A percentile compares a stretch with the other conserved stretches of the same genome.
Evolutionary conservation across 2,329 filamentous ascomycete species (phyloP).

Genomic region (Cyphellophora europaea): DNA sequence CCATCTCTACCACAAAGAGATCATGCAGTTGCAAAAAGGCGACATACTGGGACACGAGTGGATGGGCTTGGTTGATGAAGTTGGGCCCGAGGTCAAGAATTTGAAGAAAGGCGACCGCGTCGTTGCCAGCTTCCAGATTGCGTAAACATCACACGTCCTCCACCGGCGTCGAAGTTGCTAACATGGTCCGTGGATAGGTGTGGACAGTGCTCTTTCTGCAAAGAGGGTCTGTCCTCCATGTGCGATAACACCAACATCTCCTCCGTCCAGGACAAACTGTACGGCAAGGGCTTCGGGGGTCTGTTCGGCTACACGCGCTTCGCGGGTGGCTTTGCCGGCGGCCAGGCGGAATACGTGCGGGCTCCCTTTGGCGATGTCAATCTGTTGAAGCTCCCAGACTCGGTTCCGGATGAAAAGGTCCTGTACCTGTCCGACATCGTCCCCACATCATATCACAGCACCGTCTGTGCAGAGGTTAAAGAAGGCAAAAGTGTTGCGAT

Average conservation of each 20-base stretch:
- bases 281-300: slow-evolving; percentile 64
- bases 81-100: slow-evolving; percentile 6
- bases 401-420: slow-evolving; percentile 73
- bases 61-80: slow-evolving; percentile 8
- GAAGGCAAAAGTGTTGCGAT: slow-evolving; percentile 11
- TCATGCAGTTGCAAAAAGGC: slow-evolving; percentile 51
- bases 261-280: slow-evolving; percentile 60
- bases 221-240: slow-evolving; percentile 54
- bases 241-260: slow-evolving; percentile 55
- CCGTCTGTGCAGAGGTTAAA: slow-evolving; percentile 59
- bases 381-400: slow-evolving; percentile 64
- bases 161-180: not conserved
- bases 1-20: slow-evolving; percentile 23
- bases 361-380: slow-evolving; percentile 74
- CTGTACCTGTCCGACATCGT: slow-evolving; percentile 74
- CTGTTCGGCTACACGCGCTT: slow-evolving; percentile 65
- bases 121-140: slow-evolving; percentile 70
- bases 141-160: slow-evolving; percentile 24
- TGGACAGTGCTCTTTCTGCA: slow-evolving; percentile 61
- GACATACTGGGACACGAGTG: slow-evolving; percentile 29
- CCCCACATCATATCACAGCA: slow-evolving; percentile 67
- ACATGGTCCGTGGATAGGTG: slow-evolving; percentile 16
- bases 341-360: slow-evolving; percentile 76
- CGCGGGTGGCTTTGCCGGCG: slow-evolving; percentile 75
- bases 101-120: slow-evolving; percentile 9